Conservation (phyloP, 192 early-diverging fungal genomes). For the Linnemannia exigua region DNA sequence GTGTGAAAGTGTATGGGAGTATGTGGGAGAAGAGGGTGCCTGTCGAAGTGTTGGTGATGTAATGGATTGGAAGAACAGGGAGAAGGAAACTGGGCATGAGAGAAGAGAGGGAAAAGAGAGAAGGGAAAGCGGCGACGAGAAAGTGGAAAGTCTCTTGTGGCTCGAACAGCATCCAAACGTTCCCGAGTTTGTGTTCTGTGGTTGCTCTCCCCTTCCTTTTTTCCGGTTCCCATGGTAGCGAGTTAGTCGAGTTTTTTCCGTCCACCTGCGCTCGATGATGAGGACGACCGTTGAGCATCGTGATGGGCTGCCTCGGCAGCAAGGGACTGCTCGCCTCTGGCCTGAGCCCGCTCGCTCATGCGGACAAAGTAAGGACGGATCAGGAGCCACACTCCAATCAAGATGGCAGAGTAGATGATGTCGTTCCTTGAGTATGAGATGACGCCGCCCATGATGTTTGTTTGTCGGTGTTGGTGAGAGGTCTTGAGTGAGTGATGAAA, state of each 20-base stretch:
- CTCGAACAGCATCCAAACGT: too few relatives aligned
- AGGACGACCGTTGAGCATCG: background rate
- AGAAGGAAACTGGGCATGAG: background rate
- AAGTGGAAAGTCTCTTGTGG: too few relatives aligned
- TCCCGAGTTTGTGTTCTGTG: too few relatives aligned
- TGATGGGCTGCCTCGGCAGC: slow-evolving; percentile 30
- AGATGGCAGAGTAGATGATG: slow-evolving; percentile 50
- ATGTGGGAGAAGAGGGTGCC: too few relatives aligned
- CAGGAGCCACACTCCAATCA: slow-evolving; percentile 38
- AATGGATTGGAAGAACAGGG: too few relatives aligned
- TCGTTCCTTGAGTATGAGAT: slow-evolving; percentile 40
- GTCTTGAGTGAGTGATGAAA: background rate
- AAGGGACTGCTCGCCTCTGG: slow-evolving; percentile 13
- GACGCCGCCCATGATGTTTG: slow-evolving; percentile 45
- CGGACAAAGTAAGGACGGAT: slow-evolving; percentile 55
- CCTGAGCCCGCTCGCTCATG: slow-evolving; percentile 40
- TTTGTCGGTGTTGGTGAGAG: background rate
- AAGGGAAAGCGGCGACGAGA: too few relatives aligned
- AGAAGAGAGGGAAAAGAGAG: background rate
- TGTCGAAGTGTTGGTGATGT: too few relatives aligned
- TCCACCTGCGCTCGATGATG: background rate
- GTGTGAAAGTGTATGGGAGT: too few relatives aligned
- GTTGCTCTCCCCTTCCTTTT: too few relatives aligned
- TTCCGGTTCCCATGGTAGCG: background rate
- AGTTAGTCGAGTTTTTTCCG: slow-evolving; percentile 46